A percentile compares a stretch with the other conserved stretches of the same genome.
Evolutionary conservation across 1,284 basidiomycete species (phyloP).

Genomic region (Puccinia horiana): DNA sequence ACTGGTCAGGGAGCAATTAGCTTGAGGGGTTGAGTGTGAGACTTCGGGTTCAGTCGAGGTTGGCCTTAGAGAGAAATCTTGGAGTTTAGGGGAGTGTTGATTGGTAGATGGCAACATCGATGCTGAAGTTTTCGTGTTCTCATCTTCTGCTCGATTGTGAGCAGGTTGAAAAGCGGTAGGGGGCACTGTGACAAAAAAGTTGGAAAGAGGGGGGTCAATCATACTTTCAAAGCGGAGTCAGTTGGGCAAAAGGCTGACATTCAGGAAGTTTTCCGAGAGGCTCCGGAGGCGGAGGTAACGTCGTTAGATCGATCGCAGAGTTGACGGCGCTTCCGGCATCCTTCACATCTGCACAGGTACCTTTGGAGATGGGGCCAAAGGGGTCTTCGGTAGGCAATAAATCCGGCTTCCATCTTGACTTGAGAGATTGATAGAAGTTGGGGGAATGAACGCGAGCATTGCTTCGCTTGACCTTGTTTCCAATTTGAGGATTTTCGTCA

Average conservation of each 20-base stretch:
- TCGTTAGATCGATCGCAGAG: neutral
- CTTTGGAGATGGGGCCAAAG: neutral
- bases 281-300: neutral
- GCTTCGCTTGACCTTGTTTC: constrained; percentile 4
- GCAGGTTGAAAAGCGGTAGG: neutral
- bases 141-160: neutral
- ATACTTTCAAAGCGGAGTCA: neutral
- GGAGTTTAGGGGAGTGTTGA: neutral
- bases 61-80: neutral
- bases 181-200: neutral
- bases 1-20: neutral
- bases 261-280: neutral
- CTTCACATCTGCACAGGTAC: neutral
- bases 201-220: neutral
- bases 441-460: constrained; percentile 41
- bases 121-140: neutral
- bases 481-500: neutral
- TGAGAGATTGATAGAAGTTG: constrained; percentile 45
- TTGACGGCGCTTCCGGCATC: neutral
- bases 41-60: neutral
- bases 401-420: constrained; percentile 41
- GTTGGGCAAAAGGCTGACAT: neutral
- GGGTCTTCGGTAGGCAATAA: neutral
- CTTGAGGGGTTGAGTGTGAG: neutral
- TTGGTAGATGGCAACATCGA: neutral